phyloP scores from a whole-genome alignment of 2,329 filamentous ascomycete genomes.

The Xylaria sp. region DNA sequence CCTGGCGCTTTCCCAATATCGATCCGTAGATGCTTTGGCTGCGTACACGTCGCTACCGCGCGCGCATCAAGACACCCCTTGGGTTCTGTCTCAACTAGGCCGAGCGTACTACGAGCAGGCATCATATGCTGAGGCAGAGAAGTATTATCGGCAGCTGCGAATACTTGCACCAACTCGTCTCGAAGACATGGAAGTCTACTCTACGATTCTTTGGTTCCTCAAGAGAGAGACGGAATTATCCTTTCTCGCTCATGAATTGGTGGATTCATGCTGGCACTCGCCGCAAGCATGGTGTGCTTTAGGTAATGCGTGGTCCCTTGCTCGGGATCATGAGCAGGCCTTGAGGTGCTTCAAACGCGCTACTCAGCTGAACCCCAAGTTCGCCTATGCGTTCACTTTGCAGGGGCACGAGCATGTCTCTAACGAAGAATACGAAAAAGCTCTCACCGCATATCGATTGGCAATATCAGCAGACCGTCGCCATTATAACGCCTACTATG shows the following conservation, averaged over 20 bases:
- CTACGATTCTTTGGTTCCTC: conserved; percentile 97
- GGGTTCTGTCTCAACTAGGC: conserved; percentile 91
- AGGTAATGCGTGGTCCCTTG: conserved; percentile 93
- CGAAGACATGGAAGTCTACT: conserved; percentile 98
- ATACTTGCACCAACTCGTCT: conserved; percentile 82
- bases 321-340: conserved; percentile 93
- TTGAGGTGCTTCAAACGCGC: conserved; percentile 94
- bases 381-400: conserved; percentile 94
- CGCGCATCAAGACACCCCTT: conserved; percentile 87
- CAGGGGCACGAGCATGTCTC: conserved; percentile 96
- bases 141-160: conserved; percentile 82
- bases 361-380: conserved; percentile 87
- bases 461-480: conserved; percentile 87
- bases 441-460: conserved; percentile 84
- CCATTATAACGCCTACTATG: conserved; percentile 99
- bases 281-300: conserved; percentile 96
- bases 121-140: conserved; percentile 86
- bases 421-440: conserved; percentile 98
- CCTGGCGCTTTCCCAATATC: conserved; percentile 80
- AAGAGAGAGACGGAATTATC: conserved; percentile 92
- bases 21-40: conserved; percentile 80
- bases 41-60: conserved; percentile 77
- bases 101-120: conserved; percentile 92
- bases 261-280: conserved; percentile 87
- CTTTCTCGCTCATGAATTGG: conserved; percentile 88